Base-by-base conservation (phyloP, 2,329 filamentous ascomycete genomes). In the Phaeosphaeriaceae sp. region DNA sequence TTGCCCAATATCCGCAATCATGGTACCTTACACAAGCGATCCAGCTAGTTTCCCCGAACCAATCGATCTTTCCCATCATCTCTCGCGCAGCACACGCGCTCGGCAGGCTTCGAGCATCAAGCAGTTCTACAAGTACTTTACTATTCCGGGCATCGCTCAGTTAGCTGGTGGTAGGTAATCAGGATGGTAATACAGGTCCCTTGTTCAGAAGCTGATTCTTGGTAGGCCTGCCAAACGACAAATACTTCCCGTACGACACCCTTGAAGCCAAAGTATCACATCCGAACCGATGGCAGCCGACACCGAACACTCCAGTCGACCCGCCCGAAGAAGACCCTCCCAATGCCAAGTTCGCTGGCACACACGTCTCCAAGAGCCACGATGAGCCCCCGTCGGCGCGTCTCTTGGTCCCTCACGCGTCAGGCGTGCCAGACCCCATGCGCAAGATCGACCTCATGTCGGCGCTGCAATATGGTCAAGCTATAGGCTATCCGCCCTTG, bases 241-340 rank as follows among this genome's bases (percentile, higher is more conserved):
- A 85, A 57, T 92, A 92, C 79, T 97, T 97, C 72, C 93, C 93
- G 9, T 97, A 91, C 78, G 93, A 97, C 70, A 95, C 92, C 0
- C 87, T 97, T 62, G 92, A 96, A 78, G 91, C 93, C 42, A 88
- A 90, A 64, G 87, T 90, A 60, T 91, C 92, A 31, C 85, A 86
- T 61, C 89, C 92, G 7, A 82, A 90, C 63, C 86, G 93, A 76
- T 95, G 91, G 84, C 83, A 85, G 33, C 90, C 90, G 1, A 88
- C 89, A 11, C 85, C 88, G 40, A 91, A 90, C 73, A 80, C 83
- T 48, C 86, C 87, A 25, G 70, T 83, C 53, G 81, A 84, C 64
- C 80, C 81, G 47, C 72, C 68, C 27, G 53, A 62, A 41, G 62
- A 70, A 48, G 66, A 71, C 41, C 69, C 65, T 45, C 70, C 69